Base-by-base conservation (phyloP, 2,329 filamentous ascomycete genomes). In the Massarina eburnea region DNA sequence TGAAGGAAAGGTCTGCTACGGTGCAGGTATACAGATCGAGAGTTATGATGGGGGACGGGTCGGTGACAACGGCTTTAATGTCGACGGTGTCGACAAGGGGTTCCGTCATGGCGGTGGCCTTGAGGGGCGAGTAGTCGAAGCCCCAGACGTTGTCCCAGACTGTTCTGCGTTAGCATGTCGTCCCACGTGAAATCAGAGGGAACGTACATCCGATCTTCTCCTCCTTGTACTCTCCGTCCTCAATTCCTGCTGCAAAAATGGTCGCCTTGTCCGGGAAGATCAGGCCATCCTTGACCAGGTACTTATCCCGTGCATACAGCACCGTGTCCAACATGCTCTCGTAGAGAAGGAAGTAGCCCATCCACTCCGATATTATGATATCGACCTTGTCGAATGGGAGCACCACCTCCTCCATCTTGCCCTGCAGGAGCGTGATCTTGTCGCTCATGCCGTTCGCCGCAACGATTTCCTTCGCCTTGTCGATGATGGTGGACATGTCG, bases 331-430 rank as follows among this genome's bases (percentile, higher is more conserved):
- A 76, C 94, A 99, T 99, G 82, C 83, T 89, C 83, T 99, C 94
- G 76, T 99, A 99, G 51, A 99, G 84, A 42, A 99, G 78, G 79
- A 97, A 97, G 78, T 99, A 99, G 26, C 94, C 94, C 94, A 99
- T 99, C 94, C 94, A 99, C 79, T 99, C 94, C 2, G 92, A 97
- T 71, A 99, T 95, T 76, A 99, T 99, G 71, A 99, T 99, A 69
- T 99, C 94, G 57, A 99, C 94, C 76, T 97, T 89, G 66, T 90
- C 87, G 74, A 88, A 96, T 17, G 94, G 94, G 52, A 99, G 80
- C 66, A 88, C 80, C 36, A 99, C 91, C 77, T 99, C 94, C 78
- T 99, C 94, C 94, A 99, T 99, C 83, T 99, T 99, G 71, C 94
- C 94, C 78, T 97, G 94, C 55, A 99, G 83, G 49, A 99, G 83